phyloP scores from a whole-genome alignment of 495 filamentous ascomycete genomes.

The Aspergillus conjunctus region DNA sequence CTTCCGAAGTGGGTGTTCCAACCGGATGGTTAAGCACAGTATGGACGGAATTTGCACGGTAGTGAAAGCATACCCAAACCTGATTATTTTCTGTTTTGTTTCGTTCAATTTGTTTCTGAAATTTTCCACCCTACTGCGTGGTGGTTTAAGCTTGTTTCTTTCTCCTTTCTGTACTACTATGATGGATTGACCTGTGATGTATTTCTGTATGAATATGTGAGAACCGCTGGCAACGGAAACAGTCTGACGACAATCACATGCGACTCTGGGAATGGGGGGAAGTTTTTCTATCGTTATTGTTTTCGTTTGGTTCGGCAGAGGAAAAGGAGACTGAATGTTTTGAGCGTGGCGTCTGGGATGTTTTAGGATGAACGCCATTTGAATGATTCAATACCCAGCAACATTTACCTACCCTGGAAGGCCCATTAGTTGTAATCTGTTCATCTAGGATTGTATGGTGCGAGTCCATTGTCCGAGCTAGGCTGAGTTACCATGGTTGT shows the following conservation, averaged over 20 bases:
- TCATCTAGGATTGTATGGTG: too few species aligned
- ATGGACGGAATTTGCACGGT: constrained; percentile 42
- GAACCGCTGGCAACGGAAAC: constrained; percentile 10
- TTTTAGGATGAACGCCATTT: constrained; percentile 7
- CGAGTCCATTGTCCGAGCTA: too few species aligned
- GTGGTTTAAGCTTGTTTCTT: neutral
- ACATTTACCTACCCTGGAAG: neutral
- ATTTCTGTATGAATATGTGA: constrained; percentile 28
- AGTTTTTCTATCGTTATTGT: neutral
- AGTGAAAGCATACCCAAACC: neutral
- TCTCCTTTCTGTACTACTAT: constrained; percentile 27
- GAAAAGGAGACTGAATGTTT: constrained; percentile 11
- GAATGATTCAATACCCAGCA: neutral
- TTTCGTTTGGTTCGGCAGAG: neutral
- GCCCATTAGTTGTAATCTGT: too few species aligned
- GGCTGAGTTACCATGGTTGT: too few species aligned
- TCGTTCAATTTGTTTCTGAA: constrained; percentile 1
- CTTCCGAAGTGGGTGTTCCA: constrained; percentile 41
- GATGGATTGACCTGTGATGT: constrained; percentile 10
- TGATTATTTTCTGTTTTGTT: constrained; percentile 7
- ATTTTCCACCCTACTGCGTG: neutral
- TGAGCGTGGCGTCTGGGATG: constrained; percentile 15
- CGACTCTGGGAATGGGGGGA: neutral
- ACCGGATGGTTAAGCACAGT: constrained; percentile 47
- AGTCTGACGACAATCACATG: constrained; percentile 11